phyloP scores from a whole-genome alignment of 1,139 yeast genomes.

The Nadsonia starkeyi-henricii region DNA sequence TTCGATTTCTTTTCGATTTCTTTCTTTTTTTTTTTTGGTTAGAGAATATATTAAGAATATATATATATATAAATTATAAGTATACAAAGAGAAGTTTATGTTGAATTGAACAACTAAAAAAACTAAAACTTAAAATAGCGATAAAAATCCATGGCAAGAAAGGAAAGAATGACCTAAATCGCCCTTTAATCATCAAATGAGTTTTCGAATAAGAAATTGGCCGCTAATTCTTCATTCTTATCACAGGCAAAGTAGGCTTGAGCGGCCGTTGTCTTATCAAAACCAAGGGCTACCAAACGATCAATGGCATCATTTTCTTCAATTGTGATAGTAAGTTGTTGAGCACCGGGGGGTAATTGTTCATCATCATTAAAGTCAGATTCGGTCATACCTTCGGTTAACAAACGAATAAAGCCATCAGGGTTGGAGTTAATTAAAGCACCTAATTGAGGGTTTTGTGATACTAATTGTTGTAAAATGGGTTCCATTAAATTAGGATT shows the following conservation, averaged over 20 bases:
- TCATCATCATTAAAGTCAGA: constrained; percentile 27
- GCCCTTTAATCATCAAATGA: constrained; percentile 26
- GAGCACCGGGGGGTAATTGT: constrained; percentile 26
- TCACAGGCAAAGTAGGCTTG: constrained; percentile 98
- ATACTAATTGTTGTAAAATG: constrained; percentile 66
- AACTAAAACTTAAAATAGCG: too few relatives aligned
- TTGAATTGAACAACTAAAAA: constrained; percentile 5
- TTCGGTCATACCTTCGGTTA: constrained; percentile 30
- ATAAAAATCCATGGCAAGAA: too few relatives aligned
- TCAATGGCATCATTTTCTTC: constrained; percentile 82
- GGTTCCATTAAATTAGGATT: constrained; percentile 87
- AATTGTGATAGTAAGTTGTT: constrained; percentile 51
- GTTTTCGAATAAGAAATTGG: constrained; percentile 61
- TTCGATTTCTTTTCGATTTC: too few relatives aligned
- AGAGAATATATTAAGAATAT: not conserved
- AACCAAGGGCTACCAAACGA: constrained; percentile 84
- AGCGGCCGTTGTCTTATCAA: constrained; percentile 72
- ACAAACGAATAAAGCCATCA: constrained; percentile 64
- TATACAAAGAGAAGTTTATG: not conserved
- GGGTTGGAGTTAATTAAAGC: constrained; percentile 65
- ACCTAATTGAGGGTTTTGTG: constrained; percentile 81
- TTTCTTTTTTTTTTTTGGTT: too few relatives aligned
- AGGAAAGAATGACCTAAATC: too few relatives aligned
- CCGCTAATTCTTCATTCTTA: constrained; percentile 93
- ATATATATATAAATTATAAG: not conserved